Conservation (phyloP, 2,329 filamentous ascomycete species). For the Emmonsiellopsis sp. region DNA sequence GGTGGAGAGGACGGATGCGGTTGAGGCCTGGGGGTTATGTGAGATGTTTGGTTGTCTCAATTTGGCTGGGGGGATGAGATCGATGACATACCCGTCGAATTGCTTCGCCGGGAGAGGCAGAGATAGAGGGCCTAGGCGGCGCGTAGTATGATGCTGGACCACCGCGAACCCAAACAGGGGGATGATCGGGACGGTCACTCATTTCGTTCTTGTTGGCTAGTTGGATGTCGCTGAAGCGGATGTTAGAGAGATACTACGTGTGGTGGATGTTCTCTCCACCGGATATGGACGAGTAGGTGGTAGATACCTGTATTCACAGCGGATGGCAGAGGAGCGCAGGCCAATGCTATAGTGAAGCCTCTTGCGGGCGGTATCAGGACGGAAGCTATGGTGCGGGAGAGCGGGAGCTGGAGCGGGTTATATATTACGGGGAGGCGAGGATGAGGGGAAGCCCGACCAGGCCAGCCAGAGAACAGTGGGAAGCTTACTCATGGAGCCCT, state of each 20-base stretch:
- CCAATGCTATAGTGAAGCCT: neutral
- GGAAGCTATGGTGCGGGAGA: neutral
- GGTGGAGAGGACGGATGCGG: slow-evolving; percentile 17
- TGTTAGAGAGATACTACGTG: neutral
- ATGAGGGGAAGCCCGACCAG: neutral
- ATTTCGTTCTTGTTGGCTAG: neutral
- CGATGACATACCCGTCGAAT: slow-evolving; percentile 6
- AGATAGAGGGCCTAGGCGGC: slow-evolving; percentile 1
- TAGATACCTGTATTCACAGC: neutral
- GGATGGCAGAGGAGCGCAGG: neutral
- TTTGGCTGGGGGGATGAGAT: neutral
- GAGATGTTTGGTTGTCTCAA: neutral
- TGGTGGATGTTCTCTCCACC: neutral
- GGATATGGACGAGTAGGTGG: neutral
- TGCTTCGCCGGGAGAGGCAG: neutral
- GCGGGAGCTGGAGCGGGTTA: neutral
- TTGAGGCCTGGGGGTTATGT: slow-evolving; percentile 17
- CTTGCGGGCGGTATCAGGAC: neutral
- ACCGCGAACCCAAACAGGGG: slow-evolving; percentile 13
- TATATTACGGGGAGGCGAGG: neutral
- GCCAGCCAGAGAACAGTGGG: slow-evolving; percentile 4
- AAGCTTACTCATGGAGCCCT: neutral
- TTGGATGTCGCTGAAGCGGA: neutral
- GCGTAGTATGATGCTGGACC: slow-evolving; percentile 11
- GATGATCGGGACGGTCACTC: slow-evolving; percentile 12